A percentile compares a stretch with the other conserved stretches of the same genome.
Evolutionary conservation across 768 basidiomycete species (phyloP).

Genomic region (Suillus placidus): DNA sequence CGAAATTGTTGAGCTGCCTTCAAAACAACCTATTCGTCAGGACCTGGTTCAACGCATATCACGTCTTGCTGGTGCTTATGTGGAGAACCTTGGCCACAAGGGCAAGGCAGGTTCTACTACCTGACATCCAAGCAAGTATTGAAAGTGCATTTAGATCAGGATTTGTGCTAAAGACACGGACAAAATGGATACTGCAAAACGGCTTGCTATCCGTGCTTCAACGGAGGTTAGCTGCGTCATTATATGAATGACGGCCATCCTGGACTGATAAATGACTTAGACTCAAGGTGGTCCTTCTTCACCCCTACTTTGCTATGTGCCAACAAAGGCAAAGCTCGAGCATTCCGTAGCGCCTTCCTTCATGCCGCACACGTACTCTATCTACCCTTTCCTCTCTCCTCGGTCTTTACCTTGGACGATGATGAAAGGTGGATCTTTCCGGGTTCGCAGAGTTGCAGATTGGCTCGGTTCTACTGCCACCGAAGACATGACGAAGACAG

Average conservation of each 20-base stretch:
- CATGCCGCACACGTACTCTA: slow-evolving; percentile 51
- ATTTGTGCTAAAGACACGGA: slow-evolving; percentile 51
- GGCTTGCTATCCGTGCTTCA: slow-evolving; percentile 53
- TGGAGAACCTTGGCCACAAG: slow-evolving; percentile 51
- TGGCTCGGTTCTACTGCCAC: slow-evolving; percentile 48
- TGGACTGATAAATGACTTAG: slow-evolving; percentile 1
- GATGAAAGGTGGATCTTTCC: slow-evolving; percentile 48
- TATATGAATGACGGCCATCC: not conserved
- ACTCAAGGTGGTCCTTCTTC: not conserved
- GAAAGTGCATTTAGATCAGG: slow-evolving; percentile 46
- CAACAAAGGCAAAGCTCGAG: slow-evolving; percentile 28
- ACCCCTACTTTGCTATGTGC: slow-evolving; percentile 34
- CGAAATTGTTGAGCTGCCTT: slow-evolving; percentile 47
- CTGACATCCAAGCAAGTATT: not conserved
- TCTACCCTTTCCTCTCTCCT: slow-evolving; percentile 66
- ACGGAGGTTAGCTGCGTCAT: slow-evolving; percentile 46
- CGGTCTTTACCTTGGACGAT: slow-evolving; percentile 53
- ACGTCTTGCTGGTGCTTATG: slow-evolving; percentile 64
- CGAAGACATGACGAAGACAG: slow-evolving; percentile 40
- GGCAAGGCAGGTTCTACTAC: slow-evolving; percentile 43
- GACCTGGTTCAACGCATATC: slow-evolving; percentile 67
- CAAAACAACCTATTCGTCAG: slow-evolving; percentile 41
- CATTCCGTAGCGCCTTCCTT: slow-evolving; percentile 28
- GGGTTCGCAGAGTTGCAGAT: slow-evolving; percentile 63
- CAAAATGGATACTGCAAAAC: slow-evolving; percentile 48